Conservation (phyloP, 129 eudicot species). For the Solidago caesia region DNA sequence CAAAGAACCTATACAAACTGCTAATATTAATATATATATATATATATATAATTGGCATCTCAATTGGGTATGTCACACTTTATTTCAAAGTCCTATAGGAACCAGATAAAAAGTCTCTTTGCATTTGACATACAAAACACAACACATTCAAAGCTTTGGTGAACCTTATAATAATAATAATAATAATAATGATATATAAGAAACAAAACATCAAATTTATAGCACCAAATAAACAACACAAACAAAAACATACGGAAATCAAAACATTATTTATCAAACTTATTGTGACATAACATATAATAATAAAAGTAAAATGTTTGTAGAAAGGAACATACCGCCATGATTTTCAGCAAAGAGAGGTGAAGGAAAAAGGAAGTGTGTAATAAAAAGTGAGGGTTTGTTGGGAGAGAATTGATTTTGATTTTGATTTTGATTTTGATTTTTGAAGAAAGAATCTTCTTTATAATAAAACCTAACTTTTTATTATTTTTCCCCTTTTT, state of each 20-base stretch:
- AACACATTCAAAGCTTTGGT: too few species aligned
- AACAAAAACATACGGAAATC: not conserved
- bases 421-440: conserved; percentile 15
- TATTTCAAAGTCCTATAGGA: too few species aligned
- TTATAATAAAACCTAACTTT: conserved; percentile 19
- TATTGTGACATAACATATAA: not conserved
- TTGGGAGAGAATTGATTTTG: conserved; percentile 21
- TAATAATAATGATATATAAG: too few species aligned
- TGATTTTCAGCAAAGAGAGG: conserved; percentile 11
- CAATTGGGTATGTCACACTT: too few species aligned
- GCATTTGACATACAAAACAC: too few species aligned
- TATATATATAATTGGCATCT: too few species aligned
- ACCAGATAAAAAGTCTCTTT: too few species aligned
- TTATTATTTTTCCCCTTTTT: conserved; percentile 21
- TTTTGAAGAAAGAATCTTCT: conserved; percentile 22
- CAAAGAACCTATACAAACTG: too few species aligned
- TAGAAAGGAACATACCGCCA: conserved; percentile 33
- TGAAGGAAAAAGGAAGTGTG: not conserved
- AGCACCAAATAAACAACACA: not conserved
- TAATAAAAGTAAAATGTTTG: not conserved
- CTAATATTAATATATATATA: too few species aligned
- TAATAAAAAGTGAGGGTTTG: not conserved
- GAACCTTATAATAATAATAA: too few species aligned
- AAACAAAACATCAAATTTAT: too few species aligned
- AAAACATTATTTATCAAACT: not conserved